These are phyloP conservation scores for Candida smagusa DNA, from an alignment of 1,139 yeast genomes.

Conservation along the genomic window DNA sequence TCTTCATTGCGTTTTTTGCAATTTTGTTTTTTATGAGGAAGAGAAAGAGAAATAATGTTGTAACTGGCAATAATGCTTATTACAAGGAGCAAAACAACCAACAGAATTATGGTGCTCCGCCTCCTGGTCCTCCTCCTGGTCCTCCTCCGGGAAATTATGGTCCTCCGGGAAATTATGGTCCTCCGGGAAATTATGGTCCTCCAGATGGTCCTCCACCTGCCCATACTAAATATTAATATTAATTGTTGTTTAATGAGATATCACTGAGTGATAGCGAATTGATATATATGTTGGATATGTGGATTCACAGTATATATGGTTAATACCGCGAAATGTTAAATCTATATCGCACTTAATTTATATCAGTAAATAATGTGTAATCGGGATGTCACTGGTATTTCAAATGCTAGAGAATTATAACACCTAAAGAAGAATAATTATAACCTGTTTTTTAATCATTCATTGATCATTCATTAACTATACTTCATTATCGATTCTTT, in stretches of 20 bases:
- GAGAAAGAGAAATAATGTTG: neutral
- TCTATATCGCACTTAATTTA: neutral
- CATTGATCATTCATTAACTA: neutral
- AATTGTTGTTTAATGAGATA: neutral
- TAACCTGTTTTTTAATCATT: neutral
- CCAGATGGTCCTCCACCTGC: constrained; percentile 1
- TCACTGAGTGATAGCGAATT: neutral
- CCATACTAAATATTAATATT: neutral
- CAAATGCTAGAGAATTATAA: neutral
- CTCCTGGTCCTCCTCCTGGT: neutral
- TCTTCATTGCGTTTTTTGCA: neutral
- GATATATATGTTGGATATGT: neutral
- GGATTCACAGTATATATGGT: neutral
- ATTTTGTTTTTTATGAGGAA: neutral
- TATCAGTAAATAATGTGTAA: neutral
- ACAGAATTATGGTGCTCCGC: neutral
- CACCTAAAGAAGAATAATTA: neutral
- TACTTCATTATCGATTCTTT: neutral
- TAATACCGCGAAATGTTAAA: neutral
- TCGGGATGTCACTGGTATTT: neutral
- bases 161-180: neutral
- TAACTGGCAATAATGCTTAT: neutral
- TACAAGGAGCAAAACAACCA: neutral
- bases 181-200: neutral
- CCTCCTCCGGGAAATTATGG: neutral